These are phyloP conservation scores for Coemansia sp. DNA, from an alignment of 371 early-diverging fungal genomes.

Conservation along the genomic window DNA sequence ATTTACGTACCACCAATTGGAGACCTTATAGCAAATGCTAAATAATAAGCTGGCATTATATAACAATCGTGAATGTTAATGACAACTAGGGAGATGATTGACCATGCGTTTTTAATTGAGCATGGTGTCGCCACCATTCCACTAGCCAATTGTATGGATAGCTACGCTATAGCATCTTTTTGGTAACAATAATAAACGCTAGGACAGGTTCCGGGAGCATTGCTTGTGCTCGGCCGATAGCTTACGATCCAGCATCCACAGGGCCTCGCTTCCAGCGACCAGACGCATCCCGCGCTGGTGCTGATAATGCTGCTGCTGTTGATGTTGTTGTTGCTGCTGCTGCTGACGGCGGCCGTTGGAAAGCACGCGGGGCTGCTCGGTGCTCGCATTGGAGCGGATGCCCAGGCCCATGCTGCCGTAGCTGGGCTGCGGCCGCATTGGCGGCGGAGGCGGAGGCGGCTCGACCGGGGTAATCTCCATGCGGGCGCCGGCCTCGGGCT, in stretches of 20 bases:
- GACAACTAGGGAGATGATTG: too few relatives aligned
- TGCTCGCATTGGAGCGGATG: slow-evolving; percentile 2
- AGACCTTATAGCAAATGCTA: neutral
- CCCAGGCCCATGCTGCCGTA: slow-evolving; percentile 34
- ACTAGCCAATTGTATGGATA: too few relatives aligned
- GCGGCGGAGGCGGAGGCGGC: neutral
- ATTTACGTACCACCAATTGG: neutral
- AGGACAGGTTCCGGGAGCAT: neutral
- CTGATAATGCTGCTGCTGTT: too few relatives aligned
- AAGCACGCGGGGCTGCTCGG: neutral
- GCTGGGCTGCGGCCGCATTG: neutral
- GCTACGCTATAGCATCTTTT: too few relatives aligned
- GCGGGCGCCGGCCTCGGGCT: neutral
- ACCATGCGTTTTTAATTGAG: too few relatives aligned
- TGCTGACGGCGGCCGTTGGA: neutral
- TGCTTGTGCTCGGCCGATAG: slow-evolving; percentile 5
- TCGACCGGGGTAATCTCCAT: neutral
- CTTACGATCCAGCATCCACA: slow-evolving; percentile 13
- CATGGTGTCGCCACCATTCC: too few relatives aligned
- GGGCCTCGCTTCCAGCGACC: slow-evolving; percentile 12
- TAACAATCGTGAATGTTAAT: too few relatives aligned
- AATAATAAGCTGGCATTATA: neutral
- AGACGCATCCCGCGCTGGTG: slow-evolving; percentile 13
- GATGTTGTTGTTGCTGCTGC: neutral
- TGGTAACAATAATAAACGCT: neutral